These are phyloP conservation scores for Lactarius quietus DNA, from an alignment of 768 basidiomycete species.

Conservation along the genomic window DNA sequence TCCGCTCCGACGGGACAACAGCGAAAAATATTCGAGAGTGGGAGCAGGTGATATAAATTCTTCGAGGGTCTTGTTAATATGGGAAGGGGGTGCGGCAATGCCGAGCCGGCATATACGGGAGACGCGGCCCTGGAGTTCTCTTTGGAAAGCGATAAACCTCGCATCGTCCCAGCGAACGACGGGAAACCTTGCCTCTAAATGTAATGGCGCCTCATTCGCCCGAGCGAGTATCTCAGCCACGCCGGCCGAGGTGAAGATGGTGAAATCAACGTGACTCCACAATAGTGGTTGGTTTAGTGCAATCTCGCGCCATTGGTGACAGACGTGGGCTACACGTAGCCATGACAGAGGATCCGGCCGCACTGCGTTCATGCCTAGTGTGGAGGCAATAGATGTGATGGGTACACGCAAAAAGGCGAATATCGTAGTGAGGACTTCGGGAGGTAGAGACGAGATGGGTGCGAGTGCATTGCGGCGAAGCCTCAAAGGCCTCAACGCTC, in stretches of 20 bases:
- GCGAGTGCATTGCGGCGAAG: not conserved
- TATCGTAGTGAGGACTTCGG: not conserved
- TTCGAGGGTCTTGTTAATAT: too few relatives aligned
- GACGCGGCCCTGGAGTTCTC: too few relatives aligned
- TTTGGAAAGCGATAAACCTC: too few relatives aligned
- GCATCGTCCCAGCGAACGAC: not conserved
- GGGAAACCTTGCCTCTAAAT: not conserved
- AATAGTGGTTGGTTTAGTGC: conserved; percentile 16
- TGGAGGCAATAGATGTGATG: not conserved
- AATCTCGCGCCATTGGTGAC: conserved; percentile 20
- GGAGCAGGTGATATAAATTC: too few relatives aligned
- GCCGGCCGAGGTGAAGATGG: not conserved
- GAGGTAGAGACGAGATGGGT: not conserved
- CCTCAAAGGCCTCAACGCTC: not conserved
- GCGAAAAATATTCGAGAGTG: too few relatives aligned
- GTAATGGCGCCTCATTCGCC: not conserved
- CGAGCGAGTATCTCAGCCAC: conserved; percentile 7
- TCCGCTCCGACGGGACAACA: not conserved
- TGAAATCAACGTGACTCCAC: conserved; percentile 14
- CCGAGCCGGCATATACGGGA: too few relatives aligned
- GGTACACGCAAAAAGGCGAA: not conserved
- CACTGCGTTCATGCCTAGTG: not conserved
- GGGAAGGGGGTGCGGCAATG: too few relatives aligned
- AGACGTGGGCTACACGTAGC: conserved; percentile 18
- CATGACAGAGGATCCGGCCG: not conserved